Base-by-base conservation (phyloP, 257 asterid genomes). In the Gynochthodes officinalis region DNA sequence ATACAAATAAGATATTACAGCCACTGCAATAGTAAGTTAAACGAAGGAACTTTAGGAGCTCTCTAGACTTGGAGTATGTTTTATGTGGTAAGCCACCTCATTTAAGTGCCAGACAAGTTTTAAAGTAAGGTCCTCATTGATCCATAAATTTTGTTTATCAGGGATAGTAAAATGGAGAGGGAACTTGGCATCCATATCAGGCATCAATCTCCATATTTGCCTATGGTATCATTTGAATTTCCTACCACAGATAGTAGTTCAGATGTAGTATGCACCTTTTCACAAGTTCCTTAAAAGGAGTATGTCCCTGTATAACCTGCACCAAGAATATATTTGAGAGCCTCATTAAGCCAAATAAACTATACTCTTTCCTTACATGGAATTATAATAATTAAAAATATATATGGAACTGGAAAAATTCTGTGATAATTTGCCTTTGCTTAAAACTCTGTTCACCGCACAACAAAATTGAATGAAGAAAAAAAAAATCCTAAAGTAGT, bases 251-350 rank as follows among this genome's bases (percentile, higher is more conserved):
- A 30, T 32, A 68, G 1, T 1, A 53, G 12, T 40, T 64, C 50
- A 71, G 67, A 59, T 73, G 52, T 5, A 80, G 13, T 11, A 33
- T 63, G 62, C 74, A 91, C 98, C 97, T 91, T 50, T 74, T 74
- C 32, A 72, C 82, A 62, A 93, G 87, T 72, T 86, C 88, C 71
- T 80, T 93, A 86, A 93, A 93, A 66, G 96, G 96, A 25, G 96
- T 79, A 80, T 89, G 98, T 39, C 98, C 97, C 67, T 89, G 98
- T 78, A 91, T 91, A 81, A 93, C 96, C 98, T 93, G 90, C 84
- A 87, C 35, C 58, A 60, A 63, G 63, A 79, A 71, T 53, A 57
- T 30, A 42, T 77, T 71, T 66, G 75, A 57, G 46, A 68, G 71
- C 64, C 52, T 53, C 58, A 25, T 55, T 21, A 54, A 30, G 28